Evolutionary conservation across 306 rosid species (phyloP).

Genomic region (Lathyrus tuberosus): DNA sequence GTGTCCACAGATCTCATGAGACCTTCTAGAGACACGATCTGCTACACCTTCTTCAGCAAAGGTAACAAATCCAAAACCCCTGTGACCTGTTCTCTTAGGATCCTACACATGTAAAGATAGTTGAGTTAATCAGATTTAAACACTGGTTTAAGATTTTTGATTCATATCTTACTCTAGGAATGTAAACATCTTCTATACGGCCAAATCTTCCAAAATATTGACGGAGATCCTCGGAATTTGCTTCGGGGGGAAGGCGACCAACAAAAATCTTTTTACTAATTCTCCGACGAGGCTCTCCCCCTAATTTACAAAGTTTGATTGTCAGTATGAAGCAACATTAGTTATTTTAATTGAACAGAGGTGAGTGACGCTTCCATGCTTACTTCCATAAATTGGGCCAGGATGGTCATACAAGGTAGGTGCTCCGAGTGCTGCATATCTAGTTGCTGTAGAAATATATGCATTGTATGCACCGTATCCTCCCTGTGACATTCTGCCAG

Average conservation of each 20-base stretch:
- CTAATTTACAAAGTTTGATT: slow-evolving; percentile 46
- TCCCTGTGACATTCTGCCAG: slow-evolving; percentile 74
- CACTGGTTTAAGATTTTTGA: not conserved
- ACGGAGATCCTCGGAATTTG: slow-evolving; percentile 82
- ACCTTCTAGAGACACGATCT: slow-evolving; percentile 86
- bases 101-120: slow-evolving; percentile 53
- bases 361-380: slow-evolving; percentile 37
- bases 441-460: slow-evolving; percentile 93
- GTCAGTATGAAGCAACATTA: slow-evolving; percentile 31
- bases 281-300: slow-evolving; percentile 83
- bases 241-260: slow-evolving; percentile 91
- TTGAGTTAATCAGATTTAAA: slow-evolving; percentile 28
- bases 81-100: slow-evolving; percentile 92
- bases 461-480: slow-evolving; percentile 99
- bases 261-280: slow-evolving; percentile 84
- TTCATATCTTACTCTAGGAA: slow-evolving; percentile 72
- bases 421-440: slow-evolving; percentile 98
- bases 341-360: slow-evolving; percentile 26
- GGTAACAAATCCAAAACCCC: slow-evolving; percentile 97
- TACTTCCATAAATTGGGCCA: slow-evolving; percentile 84
- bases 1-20: slow-evolving; percentile 92
- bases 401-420: slow-evolving; percentile 97
- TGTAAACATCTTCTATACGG: slow-evolving; percentile 82
- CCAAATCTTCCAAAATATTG: slow-evolving; percentile 96
- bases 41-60: slow-evolving; percentile 97